These are phyloP conservation scores for Paraphaeosphaeria minitans DNA, from an alignment of 2,329 filamentous ascomycete species.

Conservation along the genomic window DNA sequence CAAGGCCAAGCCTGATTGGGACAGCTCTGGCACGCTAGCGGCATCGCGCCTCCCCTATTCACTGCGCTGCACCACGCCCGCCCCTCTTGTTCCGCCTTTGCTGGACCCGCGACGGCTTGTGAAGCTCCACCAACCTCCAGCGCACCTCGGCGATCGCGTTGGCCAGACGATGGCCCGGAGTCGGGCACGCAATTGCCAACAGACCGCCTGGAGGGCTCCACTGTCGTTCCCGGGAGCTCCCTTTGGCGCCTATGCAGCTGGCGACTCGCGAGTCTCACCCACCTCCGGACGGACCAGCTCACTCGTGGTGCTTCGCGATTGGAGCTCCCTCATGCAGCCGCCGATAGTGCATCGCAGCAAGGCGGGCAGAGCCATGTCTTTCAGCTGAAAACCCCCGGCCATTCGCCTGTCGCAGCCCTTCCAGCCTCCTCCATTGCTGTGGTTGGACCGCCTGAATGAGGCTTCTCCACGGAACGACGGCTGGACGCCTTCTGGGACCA, in stretches of 20 bases:
- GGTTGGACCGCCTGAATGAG: constrained; percentile 24
- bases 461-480: background rate
- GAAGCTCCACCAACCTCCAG: constrained; percentile 26
- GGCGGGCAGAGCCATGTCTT: constrained; percentile 26
- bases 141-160: constrained; percentile 27
- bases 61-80: constrained; percentile 8
- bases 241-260: constrained; percentile 22
- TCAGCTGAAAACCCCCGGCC: constrained; percentile 38
- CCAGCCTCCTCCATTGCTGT: constrained; percentile 33
- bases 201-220: constrained; percentile 15
- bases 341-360: constrained; percentile 28
- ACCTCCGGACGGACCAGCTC: constrained; percentile 21
- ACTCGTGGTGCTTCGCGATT: constrained; percentile 43
- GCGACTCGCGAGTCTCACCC: constrained; percentile 21
- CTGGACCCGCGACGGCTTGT: constrained; percentile 33
- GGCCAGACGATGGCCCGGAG: constrained; percentile 24
- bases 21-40: constrained; percentile 23
- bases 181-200: constrained; percentile 18
- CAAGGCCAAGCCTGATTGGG: constrained; percentile 1
- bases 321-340: constrained; percentile 34
- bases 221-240: constrained; percentile 26
- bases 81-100: constrained; percentile 3
- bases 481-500: background rate
- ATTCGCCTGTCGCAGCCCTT: constrained; percentile 21
- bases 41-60: constrained; percentile 32